These are phyloP conservation scores for Chlorella sorokiniana DNA, from an alignment of 139 green algal genomes.

Conservation along the genomic window DNA sequence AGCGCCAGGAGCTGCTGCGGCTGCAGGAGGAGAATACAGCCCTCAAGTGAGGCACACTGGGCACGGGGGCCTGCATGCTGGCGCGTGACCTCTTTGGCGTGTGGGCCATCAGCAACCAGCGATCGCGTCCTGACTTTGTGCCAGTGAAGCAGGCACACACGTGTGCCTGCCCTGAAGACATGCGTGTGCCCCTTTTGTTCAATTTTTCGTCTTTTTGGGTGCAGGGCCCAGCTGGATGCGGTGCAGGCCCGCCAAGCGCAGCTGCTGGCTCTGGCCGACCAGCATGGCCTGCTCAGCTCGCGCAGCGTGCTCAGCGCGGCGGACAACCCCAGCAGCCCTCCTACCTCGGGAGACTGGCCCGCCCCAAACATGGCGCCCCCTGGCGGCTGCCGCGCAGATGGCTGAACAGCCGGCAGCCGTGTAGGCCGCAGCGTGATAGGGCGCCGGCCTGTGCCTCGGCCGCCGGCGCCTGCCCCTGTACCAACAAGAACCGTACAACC, in stretches of 20 bases:
- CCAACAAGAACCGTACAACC: no score
- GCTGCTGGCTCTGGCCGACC: slow-evolving; percentile 10
- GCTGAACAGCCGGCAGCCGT: not conserved
- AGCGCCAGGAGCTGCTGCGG: slow-evolving; percentile 13
- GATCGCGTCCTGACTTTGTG: not conserved
- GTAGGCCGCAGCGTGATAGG: not conserved
- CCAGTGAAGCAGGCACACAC: not conserved
- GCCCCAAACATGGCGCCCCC: not conserved
- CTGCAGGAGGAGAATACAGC: slow-evolving; percentile 16
- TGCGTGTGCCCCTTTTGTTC: no score
- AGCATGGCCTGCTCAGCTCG: not conserved
- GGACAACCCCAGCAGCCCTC: not conserved
- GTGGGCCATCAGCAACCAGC: not conserved
- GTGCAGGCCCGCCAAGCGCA: slow-evolving; percentile 17
- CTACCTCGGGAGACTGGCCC: not conserved
- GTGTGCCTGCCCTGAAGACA: no score
- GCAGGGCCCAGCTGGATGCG: slow-evolving; percentile 9
- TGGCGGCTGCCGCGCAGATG: not conserved
- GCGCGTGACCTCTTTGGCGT: not conserved
- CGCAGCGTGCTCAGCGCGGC: not conserved
- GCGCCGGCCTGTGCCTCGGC: no score
- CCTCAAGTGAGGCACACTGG: not conserved
- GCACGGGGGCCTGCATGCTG: not conserved
- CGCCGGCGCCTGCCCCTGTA: no score
- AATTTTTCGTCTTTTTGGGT: not conserved